Base-by-base conservation (phyloP, 495 filamentous ascomycete genomes). In the Aspergillus biplanus region DNA sequence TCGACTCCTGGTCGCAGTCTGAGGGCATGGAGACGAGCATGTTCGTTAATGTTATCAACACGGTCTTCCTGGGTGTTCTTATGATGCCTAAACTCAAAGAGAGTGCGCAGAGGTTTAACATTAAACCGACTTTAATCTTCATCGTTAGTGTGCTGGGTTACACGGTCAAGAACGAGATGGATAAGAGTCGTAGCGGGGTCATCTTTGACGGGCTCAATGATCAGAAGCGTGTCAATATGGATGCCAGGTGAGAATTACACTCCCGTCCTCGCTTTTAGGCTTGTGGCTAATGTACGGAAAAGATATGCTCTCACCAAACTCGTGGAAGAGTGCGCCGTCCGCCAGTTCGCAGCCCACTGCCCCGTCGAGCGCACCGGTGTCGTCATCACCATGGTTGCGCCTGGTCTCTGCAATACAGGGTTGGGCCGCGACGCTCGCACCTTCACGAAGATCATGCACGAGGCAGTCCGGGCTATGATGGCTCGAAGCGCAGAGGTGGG, bases 1-100 rank as follows among this genome's bases (percentile, higher is more conserved):
- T 64, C 0, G 27, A 9, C 49, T 44, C 6, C 2, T 76, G 66
- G 47, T 33, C 46, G 37, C n/a, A 68, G 1, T 56, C 54, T 1
- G 75, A 80, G 37, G 78, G 70, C 7, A 70, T 71, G 21, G 82
- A 81, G 64, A 65, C 46, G 1, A 79, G 65, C 6, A 66, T 82
- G n/a, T 76, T 73, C 0, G 71, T 78, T 37, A 84, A 84, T 48
- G 74, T 83, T 0, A 67, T 83, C n/a, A 66, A 62, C 56, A 81
- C 76, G 0, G 70, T 79, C 3, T 61, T 85, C 33, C 66, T 85
- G 37, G 56, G 7, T 0, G 13, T 69, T 4, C 56, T 69, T 3
- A 11, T 75, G 12, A 33, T 75, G 12, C 74, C 74, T 4, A 73
- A 72, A 34, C 62, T 76, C 5, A 52, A 66, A 31, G 67, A 66